Evolutionary conservation across 2,329 filamentous ascomycete species (phyloP).

Genomic region (Colletotrichum tabaci): DNA sequence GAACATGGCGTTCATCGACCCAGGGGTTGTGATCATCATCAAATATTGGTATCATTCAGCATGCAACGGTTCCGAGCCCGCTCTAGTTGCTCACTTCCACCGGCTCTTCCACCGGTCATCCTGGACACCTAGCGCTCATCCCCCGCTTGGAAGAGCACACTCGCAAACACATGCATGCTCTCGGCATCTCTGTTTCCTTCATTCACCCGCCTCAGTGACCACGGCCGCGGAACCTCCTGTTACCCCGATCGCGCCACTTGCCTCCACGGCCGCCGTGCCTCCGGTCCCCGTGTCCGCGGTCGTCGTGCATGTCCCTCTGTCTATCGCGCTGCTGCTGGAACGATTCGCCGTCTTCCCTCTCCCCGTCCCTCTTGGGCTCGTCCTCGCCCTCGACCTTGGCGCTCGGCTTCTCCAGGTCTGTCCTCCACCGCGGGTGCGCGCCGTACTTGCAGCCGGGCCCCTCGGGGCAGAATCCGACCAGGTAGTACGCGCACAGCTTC

Average conservation of each 20-base stretch:
- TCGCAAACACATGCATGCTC: too few species aligned
- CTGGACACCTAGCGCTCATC: too few species aligned
- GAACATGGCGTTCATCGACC: background rate
- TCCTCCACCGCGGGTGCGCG: constrained; percentile 86
- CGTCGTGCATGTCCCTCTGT: constrained; percentile 56
- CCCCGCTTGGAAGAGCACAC: background rate
- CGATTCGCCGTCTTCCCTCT: constrained; percentile 62
- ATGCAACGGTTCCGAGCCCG: background rate
- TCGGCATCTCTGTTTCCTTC: background rate
- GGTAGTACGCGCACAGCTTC: constrained; percentile 85
- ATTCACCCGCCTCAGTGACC: constrained; percentile 27
- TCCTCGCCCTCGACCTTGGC: constrained; percentile 78
- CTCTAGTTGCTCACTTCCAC: too few species aligned
- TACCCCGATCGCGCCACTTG: constrained; percentile 51
- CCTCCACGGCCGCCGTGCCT: constrained; percentile 48
- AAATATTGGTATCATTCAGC: constrained; percentile 23
- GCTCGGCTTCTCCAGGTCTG: constrained; percentile 81
- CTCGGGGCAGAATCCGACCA: constrained; percentile 95
- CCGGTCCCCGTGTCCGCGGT: constrained; percentile 52
- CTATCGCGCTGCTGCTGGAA: constrained; percentile 49
- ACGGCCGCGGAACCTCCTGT: constrained; percentile 53
- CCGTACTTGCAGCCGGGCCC: constrained; percentile 81
- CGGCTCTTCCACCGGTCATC: background rate
- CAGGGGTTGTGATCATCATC: background rate
- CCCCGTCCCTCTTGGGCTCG: constrained; percentile 66